These are phyloP conservation scores for Aphanomyces euteiches DNA, from an alignment of 352 stramenopile species.

Conservation along the genomic window DNA sequence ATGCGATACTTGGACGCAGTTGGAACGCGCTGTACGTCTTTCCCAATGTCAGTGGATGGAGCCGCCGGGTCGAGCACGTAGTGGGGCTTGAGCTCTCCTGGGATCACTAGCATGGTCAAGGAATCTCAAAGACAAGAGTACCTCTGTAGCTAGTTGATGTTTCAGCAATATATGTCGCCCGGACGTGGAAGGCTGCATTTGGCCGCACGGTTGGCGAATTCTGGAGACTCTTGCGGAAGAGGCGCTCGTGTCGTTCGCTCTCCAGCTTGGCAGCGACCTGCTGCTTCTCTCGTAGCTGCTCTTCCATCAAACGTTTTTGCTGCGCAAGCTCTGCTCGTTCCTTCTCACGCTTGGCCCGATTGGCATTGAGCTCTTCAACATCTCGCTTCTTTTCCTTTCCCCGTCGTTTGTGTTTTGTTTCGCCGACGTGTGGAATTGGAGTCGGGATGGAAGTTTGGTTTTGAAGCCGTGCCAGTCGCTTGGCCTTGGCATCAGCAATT, in stretches of 20 bases:
- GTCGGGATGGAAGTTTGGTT: not conserved
- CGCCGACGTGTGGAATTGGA: too few relatives aligned
- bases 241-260: not conserved
- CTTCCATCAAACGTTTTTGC: constrained; percentile 2
- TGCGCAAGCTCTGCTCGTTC: not conserved
- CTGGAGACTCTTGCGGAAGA: constrained; percentile 19
- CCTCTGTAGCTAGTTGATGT: not conserved
- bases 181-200: not conserved
- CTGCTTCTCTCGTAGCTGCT: not conserved
- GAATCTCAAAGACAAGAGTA: not conserved
- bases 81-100: constrained; percentile 9
- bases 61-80: not conserved
- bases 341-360: constrained; percentile 15
- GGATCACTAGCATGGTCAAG: not conserved
- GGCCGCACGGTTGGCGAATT: not conserved
- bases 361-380: constrained; percentile 4
- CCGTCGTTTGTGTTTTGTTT: not conserved
- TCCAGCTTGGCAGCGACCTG: constrained; percentile 10
- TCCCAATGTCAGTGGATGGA: not conserved
- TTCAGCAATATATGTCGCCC: constrained; percentile 17
- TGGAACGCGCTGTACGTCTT: not conserved
- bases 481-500: constrained; percentile 22
- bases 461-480: not conserved
- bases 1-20: constrained; percentile 13
- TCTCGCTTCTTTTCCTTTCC: not conserved